Evolutionary conservation across 192 early-diverging fungal genomes (phyloP).

Genomic region (Piromyces finnis): DNA sequence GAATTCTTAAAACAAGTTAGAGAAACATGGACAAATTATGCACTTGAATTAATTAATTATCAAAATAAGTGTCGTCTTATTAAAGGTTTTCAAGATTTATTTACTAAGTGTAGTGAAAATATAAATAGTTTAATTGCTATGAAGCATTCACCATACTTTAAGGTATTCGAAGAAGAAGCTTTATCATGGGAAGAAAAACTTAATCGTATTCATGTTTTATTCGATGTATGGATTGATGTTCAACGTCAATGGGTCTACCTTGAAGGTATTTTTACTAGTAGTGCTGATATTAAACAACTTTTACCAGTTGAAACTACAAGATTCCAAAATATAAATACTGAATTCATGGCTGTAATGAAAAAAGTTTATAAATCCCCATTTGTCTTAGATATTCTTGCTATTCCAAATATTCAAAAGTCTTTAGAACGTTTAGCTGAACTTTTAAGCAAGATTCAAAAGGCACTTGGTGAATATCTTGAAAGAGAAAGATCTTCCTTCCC

Average conservation of each 20-base stretch:
- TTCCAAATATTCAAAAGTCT: slow-evolving; percentile 86
- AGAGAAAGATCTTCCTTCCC: slow-evolving; percentile 91
- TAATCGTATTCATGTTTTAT: slow-evolving; percentile 83
- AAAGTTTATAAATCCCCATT: slow-evolving; percentile 97
- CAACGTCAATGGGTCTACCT: slow-evolving; percentile 99
- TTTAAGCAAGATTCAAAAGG: slow-evolving; percentile 90
- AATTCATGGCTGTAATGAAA: slow-evolving; percentile 97
- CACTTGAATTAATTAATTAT: slow-evolving; percentile 87
- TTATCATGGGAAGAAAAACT: slow-evolving; percentile 88
- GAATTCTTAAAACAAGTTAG: slow-evolving; percentile 84
- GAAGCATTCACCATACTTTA: slow-evolving; percentile 94
- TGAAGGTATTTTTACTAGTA: slow-evolving; percentile 94
- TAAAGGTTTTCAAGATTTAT: slow-evolving; percentile 95
- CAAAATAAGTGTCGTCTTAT: slow-evolving; percentile 96
- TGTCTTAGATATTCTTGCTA: slow-evolving; percentile 82
- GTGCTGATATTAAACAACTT: slow-evolving; percentile 91
- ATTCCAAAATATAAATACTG: slow-evolving; percentile 92
- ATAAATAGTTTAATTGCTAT: slow-evolving; percentile 87
- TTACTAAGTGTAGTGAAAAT: slow-evolving; percentile 89
- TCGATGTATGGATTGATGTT: slow-evolving; percentile 99
- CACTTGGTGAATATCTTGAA: slow-evolving; percentile 96
- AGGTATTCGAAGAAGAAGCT: slow-evolving; percentile 96
- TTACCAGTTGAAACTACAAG: slow-evolving; percentile 88
- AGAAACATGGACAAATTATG: slow-evolving; percentile 84
- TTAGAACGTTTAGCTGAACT: slow-evolving; percentile 87